Conservation (phyloP, 78 protist genomes). For the Planoprotostelium fungivorum region DNA sequence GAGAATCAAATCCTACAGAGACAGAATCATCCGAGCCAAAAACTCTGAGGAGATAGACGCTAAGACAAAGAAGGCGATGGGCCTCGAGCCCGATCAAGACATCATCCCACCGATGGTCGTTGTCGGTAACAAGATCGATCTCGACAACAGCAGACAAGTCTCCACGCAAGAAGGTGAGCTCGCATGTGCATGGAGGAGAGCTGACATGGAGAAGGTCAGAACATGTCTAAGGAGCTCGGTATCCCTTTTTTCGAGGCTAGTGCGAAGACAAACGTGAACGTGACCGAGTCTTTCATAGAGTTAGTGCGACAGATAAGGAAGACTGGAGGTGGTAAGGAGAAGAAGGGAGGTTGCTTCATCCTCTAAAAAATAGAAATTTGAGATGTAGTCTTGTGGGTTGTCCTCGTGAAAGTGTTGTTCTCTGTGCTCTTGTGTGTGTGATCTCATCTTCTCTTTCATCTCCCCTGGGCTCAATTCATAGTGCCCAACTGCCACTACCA, state of each 20-base stretch:
- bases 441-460: too few relatives aligned
- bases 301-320: conserved; percentile 22
- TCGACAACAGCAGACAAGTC: conserved; percentile 40
- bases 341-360: neutral
- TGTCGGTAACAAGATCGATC: conserved; percentile 80
- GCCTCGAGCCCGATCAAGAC: neutral
- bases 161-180: conserved; percentile 43
- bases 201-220: neutral
- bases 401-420: too few relatives aligned
- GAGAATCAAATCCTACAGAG: neutral
- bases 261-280: conserved; percentile 59
- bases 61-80: neutral
- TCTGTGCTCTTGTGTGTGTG: too few relatives aligned
- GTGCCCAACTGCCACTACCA: too few relatives aligned
- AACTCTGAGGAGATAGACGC: neutral
- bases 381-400: too few relatives aligned
- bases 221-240: conserved; percentile 23
- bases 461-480: too few relatives aligned
- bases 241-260: conserved; percentile 71
- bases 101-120: conserved; percentile 69
- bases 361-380: neutral
- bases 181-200: too few relatives aligned
- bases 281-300: conserved; percentile 56
- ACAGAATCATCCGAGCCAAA: neutral
- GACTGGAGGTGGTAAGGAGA: neutral